Base-by-base conservation (phyloP, 2,329 filamentous ascomycete genomes). In the Paraconiothyrium sp. region DNA sequence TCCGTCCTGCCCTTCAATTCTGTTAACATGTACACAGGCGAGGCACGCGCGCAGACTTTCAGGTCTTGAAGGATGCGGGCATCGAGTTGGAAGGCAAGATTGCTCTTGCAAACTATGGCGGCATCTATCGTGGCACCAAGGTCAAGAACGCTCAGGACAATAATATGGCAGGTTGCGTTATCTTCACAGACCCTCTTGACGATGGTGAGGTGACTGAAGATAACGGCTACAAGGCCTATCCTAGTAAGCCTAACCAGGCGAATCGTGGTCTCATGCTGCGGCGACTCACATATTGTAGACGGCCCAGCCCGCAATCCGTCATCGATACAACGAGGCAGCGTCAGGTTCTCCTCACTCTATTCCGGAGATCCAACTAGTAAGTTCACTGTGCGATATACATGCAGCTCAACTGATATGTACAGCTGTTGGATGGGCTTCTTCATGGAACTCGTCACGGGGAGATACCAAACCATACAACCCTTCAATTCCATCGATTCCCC, bases 271-370 rank as follows among this genome's bases (percentile, higher is more conserved):
- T 34, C 9, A 8, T 35, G 20, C 43, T 2, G 35, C 30, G 27
- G 24, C 34, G 47, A 30, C 60, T 68, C n/a, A 67, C 58, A 51
- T 2, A 72, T 73, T 0, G 9, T 37, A 65, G 65, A 81, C 59
- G 80, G 80, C 4, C 78, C 78, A 32, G 79, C 80, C 11, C 65
- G 80, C 37, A 77, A 82, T 51, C 79, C 80, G 6, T 74, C 76
- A 5, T 71, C 72, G 20, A 79, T 81, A 13, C 80, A 81, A 61
- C 71, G 79, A 48, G 80, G 80, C 20, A 76, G 72, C 48, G 79
- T 81, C 20, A 72, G 76, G 57, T 96, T 92, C 71, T 79, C 95
- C 64, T 60, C 84, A 81, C 14, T 88, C 85, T 47, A 89, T 57
- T 68, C 69, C 11, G 68, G 69, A 5, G 69, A 71, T 47, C 68